These are phyloP conservation scores for Syncephalastrum racemosum DNA, from an alignment of 371 early-diverging fungal genomes.

Conservation along the genomic window DNA sequence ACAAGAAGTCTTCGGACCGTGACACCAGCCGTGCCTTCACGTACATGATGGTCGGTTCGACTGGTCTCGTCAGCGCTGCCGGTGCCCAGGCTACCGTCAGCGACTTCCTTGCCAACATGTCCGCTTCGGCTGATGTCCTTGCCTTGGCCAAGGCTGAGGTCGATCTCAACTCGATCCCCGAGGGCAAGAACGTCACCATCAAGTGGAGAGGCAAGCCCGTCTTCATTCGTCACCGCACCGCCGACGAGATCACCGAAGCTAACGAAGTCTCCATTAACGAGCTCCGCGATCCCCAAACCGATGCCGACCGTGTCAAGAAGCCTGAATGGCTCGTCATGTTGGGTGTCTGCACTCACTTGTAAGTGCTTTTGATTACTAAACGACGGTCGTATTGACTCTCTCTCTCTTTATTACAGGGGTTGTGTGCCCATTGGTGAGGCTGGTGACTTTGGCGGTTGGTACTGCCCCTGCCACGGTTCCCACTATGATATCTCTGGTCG, in stretches of 20 bases:
- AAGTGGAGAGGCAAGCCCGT: slow-evolving; percentile 99
- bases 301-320: slow-evolving; percentile 87
- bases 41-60: slow-evolving; percentile 94
- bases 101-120: slow-evolving; percentile 88
- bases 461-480: slow-evolving; percentile 99
- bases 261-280: slow-evolving; percentile 74
- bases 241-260: slow-evolving; percentile 94
- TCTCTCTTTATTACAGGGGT: slow-evolving; percentile 54
- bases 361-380: slow-evolving; percentile 18
- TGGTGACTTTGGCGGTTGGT: slow-evolving; percentile 98
- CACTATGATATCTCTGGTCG: slow-evolving; percentile 95
- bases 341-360: slow-evolving; percentile 97
- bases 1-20: slow-evolving; percentile 60
- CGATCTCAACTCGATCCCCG: slow-evolving; percentile 87
- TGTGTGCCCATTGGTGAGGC: slow-evolving; percentile 98
- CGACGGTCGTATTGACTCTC: slow-evolving; percentile 2
- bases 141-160: slow-evolving; percentile 98
- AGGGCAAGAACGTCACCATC: slow-evolving; percentile 95
- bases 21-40: slow-evolving; percentile 79
- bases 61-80: slow-evolving; percentile 81
- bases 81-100: slow-evolving; percentile 92
- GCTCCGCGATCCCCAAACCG: slow-evolving; percentile 91
- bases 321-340: slow-evolving; percentile 98
- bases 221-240: slow-evolving; percentile 95
- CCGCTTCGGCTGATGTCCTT: slow-evolving; percentile 96